Base-by-base conservation (phyloP, 805 yeast species). In the Wickerhamomyces mucosus region DNA sequence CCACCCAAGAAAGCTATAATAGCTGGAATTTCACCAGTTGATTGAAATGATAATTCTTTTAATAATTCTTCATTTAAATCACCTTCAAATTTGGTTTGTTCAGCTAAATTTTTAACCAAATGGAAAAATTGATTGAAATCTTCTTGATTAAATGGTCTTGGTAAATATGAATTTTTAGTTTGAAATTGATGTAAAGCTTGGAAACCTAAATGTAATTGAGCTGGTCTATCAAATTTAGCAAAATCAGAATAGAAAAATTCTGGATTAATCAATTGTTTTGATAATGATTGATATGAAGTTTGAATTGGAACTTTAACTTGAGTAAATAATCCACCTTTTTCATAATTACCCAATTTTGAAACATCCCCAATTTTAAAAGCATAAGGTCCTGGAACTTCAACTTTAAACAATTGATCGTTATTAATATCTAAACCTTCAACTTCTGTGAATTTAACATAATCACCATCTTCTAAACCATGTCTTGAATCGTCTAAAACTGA, bases 401-500 rank as follows among this genome's bases (percentile, higher is more conserved):
- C 72, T 51, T 81, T 79, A 52, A 66, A 75, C 12, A 85, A 69
- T 34, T 69, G 59, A 5, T 89, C 94, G 43, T 76, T 77, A 53
- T 88, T 83, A 40, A 85, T 61, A 40, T 70, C 75, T 51, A 85
- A 65, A 24, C 97, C 97, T 50, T 77, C 72, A 22, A 88, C 78
- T 58, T 88, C 97, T 11, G 80, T 52, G 48, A 92, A 86, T 55
- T 79, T 82, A 34, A 92, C 95, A 51, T 61, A 81, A 46, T 82
- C 81, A 13, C 96, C 97, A 56, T 85, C 95, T 63, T 88, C 84
- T 33, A 92, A 66, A 14, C 95, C 94, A 52, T 92, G 99, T 57
- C 97, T 77, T 38, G 74, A 78, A 41, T 85, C 96, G 52, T 82
- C 95, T 46, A 89, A 68, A 66, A 82, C 84, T 15, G 96, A 80